These are phyloP conservation scores for Tolypocladium cylindrosporum DNA, from an alignment of 2,329 filamentous ascomycete genomes.

Conservation along the genomic window DNA sequence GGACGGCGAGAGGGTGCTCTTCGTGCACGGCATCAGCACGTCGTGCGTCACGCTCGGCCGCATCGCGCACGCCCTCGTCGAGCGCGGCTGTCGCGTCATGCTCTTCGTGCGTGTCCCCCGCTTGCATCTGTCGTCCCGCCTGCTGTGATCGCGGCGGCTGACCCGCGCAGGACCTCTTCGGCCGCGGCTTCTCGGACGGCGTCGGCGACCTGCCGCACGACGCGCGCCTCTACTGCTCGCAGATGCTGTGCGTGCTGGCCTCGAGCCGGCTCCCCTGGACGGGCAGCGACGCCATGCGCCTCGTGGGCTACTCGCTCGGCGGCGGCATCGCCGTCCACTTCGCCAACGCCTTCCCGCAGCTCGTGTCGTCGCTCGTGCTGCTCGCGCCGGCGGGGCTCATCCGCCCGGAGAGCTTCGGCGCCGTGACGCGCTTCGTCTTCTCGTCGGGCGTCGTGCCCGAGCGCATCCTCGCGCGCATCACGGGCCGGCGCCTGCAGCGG, in stretches of 20 bases:
- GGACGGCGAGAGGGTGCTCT: constrained; percentile 60
- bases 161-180: constrained; percentile 49
- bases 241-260: constrained; percentile 60
- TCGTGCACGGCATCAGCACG: constrained; percentile 78
- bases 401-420: constrained; percentile 40
- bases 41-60: constrained; percentile 63
- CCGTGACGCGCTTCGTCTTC: constrained; percentile 40
- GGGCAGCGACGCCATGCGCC: constrained; percentile 43
- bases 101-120: constrained; percentile 45
- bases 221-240: constrained; percentile 60
- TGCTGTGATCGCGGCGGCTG: neutral
- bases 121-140: constrained; percentile 4
- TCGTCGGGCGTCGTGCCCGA: constrained; percentile 44
- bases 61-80: constrained; percentile 56
- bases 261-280: constrained; percentile 64
- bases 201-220: constrained; percentile 61
- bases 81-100: constrained; percentile 68
- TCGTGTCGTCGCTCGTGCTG: constrained; percentile 62
- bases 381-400: constrained; percentile 74
- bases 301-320: constrained; percentile 76
- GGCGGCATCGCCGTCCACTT: constrained; percentile 71
- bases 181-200: constrained; percentile 56
- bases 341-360: constrained; percentile 58
- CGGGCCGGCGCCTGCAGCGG: constrained; percentile 35
- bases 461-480: constrained; percentile 36